phyloP scores from a whole-genome alignment of 1,284 basidiomycete genomes.

The Polyporus tsugae region DNA sequence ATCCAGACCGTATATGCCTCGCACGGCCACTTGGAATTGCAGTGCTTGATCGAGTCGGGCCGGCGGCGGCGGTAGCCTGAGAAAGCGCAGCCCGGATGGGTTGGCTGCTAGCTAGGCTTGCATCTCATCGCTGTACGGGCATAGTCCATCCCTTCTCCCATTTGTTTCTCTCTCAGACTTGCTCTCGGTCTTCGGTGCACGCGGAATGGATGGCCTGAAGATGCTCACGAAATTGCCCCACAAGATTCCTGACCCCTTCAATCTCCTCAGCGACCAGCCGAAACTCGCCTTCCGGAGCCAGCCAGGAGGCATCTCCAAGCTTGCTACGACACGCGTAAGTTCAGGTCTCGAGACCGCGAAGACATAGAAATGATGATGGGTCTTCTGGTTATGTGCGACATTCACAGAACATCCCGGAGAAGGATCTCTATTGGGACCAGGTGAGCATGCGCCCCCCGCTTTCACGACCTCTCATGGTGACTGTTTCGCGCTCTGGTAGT shows the following conservation, averaged over 20 bases:
- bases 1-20: too few relatives aligned
- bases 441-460: slow-evolving; percentile 48
- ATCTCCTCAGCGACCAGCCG: slow-evolving; percentile 85
- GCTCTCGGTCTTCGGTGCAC: neutral
- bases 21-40: too few relatives aligned
- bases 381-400: slow-evolving; percentile 24
- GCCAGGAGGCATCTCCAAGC: slow-evolving; percentile 78
- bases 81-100: neutral
- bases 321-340: slow-evolving; percentile 76
- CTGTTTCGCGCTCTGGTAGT: slow-evolving; percentile 54
- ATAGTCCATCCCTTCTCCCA: neutral
- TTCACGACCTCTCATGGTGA: slow-evolving; percentile 24
- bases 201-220: slow-evolving; percentile 29
- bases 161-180: neutral
- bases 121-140: neutral
- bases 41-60: too few relatives aligned
- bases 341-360: slow-evolving; percentile 8
- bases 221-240: slow-evolving; percentile 69
- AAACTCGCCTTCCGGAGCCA: slow-evolving; percentile 89
- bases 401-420: slow-evolving; percentile 72
- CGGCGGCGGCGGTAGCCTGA: too few relatives aligned
- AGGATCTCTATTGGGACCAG: slow-evolving; percentile 87
- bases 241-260: slow-evolving; percentile 77
- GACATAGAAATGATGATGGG: neutral
- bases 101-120: neutral